These are phyloP conservation scores for Fusarium euwallaceae DNA, from an alignment of 2,329 filamentous ascomycete species.

Conservation along the genomic window DNA sequence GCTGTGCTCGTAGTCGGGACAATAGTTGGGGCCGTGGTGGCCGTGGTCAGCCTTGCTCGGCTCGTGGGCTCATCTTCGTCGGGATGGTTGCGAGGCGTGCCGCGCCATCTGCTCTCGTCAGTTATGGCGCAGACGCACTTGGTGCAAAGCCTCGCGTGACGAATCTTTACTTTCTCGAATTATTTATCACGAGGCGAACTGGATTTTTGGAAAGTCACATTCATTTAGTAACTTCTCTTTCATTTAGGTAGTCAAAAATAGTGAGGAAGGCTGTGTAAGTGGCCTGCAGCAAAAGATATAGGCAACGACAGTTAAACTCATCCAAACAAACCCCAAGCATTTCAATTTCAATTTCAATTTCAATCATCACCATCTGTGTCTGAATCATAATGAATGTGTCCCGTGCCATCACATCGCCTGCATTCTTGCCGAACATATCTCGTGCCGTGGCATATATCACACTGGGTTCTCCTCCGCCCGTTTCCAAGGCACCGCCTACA, in stretches of 20 bases:
- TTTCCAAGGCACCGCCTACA: background rate
- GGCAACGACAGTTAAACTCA: background rate
- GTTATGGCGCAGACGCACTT: constrained; percentile 36
- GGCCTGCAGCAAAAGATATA: background rate
- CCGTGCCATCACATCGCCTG: background rate
- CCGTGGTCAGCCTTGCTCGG: constrained; percentile 33
- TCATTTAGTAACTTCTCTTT: background rate
- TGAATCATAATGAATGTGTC: background rate
- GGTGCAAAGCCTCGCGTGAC: constrained; percentile 33
- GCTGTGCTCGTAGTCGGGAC: constrained; percentile 38
- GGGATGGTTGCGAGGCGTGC: constrained; percentile 26
- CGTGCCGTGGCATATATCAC: background rate
- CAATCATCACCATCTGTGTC: background rate
- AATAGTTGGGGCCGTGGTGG: constrained; percentile 26
- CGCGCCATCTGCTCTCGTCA: constrained; percentile 36
- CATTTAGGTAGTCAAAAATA: background rate
- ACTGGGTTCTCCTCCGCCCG: background rate
- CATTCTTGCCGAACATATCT: background rate
- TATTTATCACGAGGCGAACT: background rate
- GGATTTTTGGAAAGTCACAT: background rate
- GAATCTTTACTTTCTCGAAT: background rate
- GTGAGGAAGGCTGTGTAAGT: background rate
- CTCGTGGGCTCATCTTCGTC: constrained; percentile 29
- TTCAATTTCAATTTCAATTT: background rate
- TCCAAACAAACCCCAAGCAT: background rate